Evolutionary conservation across 345 rosid species (phyloP).

Genomic region (Angophora floribunda): DNA sequence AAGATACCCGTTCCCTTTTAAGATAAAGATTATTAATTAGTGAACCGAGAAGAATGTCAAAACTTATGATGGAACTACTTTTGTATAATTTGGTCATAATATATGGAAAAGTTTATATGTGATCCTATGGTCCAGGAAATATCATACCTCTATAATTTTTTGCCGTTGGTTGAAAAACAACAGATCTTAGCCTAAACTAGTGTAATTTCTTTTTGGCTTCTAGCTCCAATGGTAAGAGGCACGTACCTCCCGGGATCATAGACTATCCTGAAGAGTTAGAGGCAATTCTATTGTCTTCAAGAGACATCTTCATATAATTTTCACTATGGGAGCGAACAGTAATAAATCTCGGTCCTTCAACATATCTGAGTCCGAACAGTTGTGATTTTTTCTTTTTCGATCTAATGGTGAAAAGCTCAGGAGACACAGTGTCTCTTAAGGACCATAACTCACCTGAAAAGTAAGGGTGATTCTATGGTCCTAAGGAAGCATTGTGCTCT

Average conservation of each 20-base stretch:
- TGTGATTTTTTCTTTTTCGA: not conserved
- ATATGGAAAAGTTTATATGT: too few species aligned
- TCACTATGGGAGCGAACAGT: not conserved
- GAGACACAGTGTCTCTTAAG: not conserved
- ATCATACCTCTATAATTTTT: not conserved
- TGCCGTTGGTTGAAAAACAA: not conserved
- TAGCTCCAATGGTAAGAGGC: not conserved
- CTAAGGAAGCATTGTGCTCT: not conserved
- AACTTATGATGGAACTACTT: not conserved
- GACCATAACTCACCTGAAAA: not conserved
- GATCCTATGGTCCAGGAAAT: not conserved
- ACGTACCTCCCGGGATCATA: too few species aligned
- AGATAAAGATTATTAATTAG: too few species aligned
- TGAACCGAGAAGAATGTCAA: not conserved
- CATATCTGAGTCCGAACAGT: not conserved
- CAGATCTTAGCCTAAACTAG: not conserved
- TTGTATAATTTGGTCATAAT: not conserved
- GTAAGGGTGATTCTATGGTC: not conserved
- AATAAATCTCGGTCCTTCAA: not conserved
- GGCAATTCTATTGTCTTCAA: not conserved
- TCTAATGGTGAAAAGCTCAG: not conserved
- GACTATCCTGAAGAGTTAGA: not conserved
- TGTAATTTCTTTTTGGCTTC: not conserved
- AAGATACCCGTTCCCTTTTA: not conserved
- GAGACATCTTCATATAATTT: not conserved